Evolutionary conservation across 371 early-diverging fungal species (phyloP).

Genomic region (Circinella minor): DNA sequence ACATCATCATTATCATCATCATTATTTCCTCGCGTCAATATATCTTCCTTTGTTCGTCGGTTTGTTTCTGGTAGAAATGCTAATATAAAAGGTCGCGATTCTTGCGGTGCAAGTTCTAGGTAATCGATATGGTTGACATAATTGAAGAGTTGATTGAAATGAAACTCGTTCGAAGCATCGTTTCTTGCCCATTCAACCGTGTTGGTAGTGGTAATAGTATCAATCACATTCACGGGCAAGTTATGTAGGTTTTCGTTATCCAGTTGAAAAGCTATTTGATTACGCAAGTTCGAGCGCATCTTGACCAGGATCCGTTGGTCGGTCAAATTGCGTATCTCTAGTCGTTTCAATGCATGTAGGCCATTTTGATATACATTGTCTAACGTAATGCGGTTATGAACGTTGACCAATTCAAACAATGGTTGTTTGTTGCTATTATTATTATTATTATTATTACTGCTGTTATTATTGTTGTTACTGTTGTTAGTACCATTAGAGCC

Average conservation of each 20-base stretch:
- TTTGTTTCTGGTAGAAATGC: constrained; percentile 72
- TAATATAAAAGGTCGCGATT: constrained; percentile 70
- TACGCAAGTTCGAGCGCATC: constrained; percentile 80
- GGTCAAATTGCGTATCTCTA: constrained; percentile 75
- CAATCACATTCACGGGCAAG: constrained; percentile 25
- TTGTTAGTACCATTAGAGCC: not conserved
- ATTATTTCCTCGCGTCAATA: constrained; percentile 5
- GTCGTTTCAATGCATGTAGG: constrained; percentile 76
- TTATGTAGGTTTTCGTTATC: constrained; percentile 79
- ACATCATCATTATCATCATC: constrained; percentile 17
- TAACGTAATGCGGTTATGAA: constrained; percentile 58
- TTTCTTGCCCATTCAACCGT: constrained; percentile 60
- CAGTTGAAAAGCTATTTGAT: constrained; percentile 87
- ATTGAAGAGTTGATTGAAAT: constrained; percentile 90
- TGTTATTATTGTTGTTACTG: constrained; percentile 1
- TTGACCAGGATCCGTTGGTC: constrained; percentile 66
- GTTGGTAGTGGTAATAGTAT: constrained; percentile 60
- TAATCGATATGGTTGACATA: constrained; percentile 86
- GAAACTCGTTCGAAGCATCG: constrained; percentile 54
- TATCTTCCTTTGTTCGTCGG: constrained; percentile 18
- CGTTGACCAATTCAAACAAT: constrained; percentile 61
- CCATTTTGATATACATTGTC: constrained; percentile 86
- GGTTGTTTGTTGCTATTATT: constrained; percentile 13
- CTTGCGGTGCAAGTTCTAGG: constrained; percentile 65
- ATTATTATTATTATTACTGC: not conserved